A percentile compares a stretch with the other conserved stretches of the same genome.
Conservation (phyloP, 1,284 basidiomycete genomes). For the Ceratobasidium sp. region DNA sequence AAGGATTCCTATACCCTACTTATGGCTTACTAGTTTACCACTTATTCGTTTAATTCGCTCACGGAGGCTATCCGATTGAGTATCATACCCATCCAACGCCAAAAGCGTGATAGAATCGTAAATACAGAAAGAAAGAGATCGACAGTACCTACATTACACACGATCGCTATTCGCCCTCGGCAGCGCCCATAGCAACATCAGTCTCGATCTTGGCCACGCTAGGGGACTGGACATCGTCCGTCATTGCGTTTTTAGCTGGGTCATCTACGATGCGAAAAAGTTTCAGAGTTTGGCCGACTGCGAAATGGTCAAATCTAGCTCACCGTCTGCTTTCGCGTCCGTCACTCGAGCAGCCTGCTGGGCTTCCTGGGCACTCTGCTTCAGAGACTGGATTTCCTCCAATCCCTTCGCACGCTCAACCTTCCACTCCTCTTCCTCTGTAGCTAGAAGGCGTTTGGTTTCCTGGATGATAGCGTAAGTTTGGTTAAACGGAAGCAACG, state of each 20-base stretch:
- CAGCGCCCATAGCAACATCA: slow-evolving; percentile 23
- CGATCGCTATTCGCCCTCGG: slow-evolving; percentile 24
- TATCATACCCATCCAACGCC: background rate
- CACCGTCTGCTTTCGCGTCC: slow-evolving; percentile 10
- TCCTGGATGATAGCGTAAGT: slow-evolving; percentile 62
- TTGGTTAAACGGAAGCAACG: background rate
- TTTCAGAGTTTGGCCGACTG: background rate
- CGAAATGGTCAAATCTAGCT: background rate
- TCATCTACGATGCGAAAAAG: background rate
- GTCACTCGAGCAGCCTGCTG: slow-evolving; percentile 25
- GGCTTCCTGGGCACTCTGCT: slow-evolving; percentile 72
- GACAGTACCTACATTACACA: slow-evolving; percentile 28
- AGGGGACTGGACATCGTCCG: background rate
- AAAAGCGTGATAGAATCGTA: slow-evolving; percentile 21
- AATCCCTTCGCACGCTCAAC: slow-evolving; percentile 71
- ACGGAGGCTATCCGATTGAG: background rate
- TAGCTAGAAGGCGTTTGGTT: slow-evolving; percentile 61
- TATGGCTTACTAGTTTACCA: background rate
- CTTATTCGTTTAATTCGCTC: background rate
- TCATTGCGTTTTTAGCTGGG: background rate
- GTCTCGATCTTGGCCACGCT: background rate
- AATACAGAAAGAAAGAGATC: slow-evolving; percentile 28
- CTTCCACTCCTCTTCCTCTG: slow-evolving; percentile 74
- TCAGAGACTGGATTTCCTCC: slow-evolving; percentile 71
- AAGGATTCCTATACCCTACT: background rate